phyloP scores from a whole-genome alignment of 768 basidiomycete genomes.

The Kwoniella bestiolae region DNA sequence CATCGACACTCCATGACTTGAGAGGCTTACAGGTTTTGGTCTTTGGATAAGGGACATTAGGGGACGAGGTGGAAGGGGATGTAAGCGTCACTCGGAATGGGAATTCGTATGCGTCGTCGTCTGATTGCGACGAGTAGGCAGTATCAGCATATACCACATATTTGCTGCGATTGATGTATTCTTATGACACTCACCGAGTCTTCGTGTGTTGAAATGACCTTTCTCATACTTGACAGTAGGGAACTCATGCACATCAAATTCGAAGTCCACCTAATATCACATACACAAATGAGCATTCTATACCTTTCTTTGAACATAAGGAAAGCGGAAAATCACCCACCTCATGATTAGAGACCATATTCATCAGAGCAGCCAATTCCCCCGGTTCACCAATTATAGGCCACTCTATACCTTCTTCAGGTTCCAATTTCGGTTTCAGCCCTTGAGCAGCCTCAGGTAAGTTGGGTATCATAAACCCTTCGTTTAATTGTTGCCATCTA shows the following conservation, averaged over 20 bases:
- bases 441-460: slow-evolving; percentile 73
- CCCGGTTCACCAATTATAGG: slow-evolving; percentile 71
- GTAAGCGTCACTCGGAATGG: slow-evolving; percentile 25
- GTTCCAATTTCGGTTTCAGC: slow-evolving; percentile 66
- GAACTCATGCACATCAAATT: slow-evolving; percentile 69
- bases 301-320: no score
- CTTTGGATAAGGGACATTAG: background rate
- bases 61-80: background rate
- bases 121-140: slow-evolving; percentile 18
- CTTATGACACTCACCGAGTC: slow-evolving; percentile 34
- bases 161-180: no score
- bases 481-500: slow-evolving; percentile 66
- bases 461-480: slow-evolving; percentile 68
- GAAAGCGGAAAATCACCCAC: slow-evolving; percentile 60
- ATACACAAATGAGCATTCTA: no score
- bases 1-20: background rate
- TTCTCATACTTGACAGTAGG: slow-evolving; percentile 64
- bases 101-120: slow-evolving; percentile 50
- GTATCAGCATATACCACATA: background rate
- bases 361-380: slow-evolving; percentile 73
- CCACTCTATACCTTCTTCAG: slow-evolving; percentile 74
- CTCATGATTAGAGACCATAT: slow-evolving; percentile 81
- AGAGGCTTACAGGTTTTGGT: background rate
- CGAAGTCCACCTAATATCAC: slow-evolving; percentile 71
- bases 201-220: slow-evolving; percentile 70